Conservation (phyloP, 176 grass and related monocot genomes). For the Neostapfia colusana region DNA sequence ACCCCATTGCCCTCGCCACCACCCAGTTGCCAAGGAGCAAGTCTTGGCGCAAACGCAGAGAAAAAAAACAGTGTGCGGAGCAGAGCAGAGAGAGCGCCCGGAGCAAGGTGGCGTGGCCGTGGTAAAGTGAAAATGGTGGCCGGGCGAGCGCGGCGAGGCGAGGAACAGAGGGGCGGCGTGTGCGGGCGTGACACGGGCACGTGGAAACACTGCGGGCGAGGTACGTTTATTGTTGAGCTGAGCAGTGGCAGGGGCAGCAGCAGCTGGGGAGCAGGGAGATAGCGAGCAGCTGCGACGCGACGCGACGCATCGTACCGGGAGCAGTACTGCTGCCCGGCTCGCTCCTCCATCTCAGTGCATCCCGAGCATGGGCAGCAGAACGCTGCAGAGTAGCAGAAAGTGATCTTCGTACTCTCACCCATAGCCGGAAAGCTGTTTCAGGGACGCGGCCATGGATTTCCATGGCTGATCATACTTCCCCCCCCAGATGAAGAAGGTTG, state of each 20-base stretch:
- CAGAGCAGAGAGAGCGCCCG: neutral
- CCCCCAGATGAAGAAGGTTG: too few species aligned
- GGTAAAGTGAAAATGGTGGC: neutral
- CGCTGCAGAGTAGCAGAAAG: neutral
- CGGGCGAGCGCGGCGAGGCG: constrained; percentile 8
- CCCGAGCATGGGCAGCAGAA: neutral
- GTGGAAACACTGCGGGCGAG: constrained; percentile 37
- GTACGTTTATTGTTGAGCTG: constrained; percentile 37
- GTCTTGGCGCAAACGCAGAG: neutral
- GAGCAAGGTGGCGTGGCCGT: neutral
- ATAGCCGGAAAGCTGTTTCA: constrained; percentile 25
- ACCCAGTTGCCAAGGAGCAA: neutral
- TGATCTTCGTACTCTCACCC: neutral
- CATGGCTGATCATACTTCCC: neutral
- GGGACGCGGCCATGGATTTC: neutral
- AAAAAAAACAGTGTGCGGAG: neutral
- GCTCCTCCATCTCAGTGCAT: constrained; percentile 1
- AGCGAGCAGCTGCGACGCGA: too few species aligned
- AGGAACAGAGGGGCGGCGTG: neutral
- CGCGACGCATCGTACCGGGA: neutral
- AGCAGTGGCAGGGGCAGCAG: neutral
- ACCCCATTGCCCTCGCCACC: constrained; percentile 31
- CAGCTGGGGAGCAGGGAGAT: too few species aligned
- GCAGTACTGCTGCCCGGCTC: neutral
- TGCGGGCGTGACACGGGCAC: constrained; percentile 46